Base-by-base conservation (phyloP, 2,329 filamentous ascomycete genomes). In the Botrytis tulipae region DNA sequence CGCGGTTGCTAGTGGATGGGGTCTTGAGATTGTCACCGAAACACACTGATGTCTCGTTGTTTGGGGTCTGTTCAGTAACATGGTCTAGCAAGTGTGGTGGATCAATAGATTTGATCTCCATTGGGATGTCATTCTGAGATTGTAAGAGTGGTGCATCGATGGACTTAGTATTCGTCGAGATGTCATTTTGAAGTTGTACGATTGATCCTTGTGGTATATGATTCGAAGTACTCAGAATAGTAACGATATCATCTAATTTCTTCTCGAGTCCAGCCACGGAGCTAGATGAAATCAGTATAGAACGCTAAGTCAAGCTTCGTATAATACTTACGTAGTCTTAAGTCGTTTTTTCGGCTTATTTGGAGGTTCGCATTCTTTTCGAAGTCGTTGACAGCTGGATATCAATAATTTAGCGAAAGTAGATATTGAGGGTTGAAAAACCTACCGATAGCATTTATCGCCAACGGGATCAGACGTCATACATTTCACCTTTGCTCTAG, bases 171-270 rank as follows among this genome's bases (percentile, higher is more conserved):
- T 65, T 14, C 3, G 9, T 32, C 8, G n/a, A 16, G 29, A 44
- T n/a, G 7, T 18, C 22, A 66, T 14, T 7, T 8, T 63, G 71
- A 29, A 1, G 25, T 51, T 40, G 40, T 35, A 35, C 9, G n/a
- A 29, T 37, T 29, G 44, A 44, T 57, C 29, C 70, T 54, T 37
- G 32, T 35, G 61, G 46, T 51, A 54, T 8, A 6, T 67, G 42
- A 35, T 72, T 73, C 6, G 63, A 48, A 20, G 48, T 51, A 35
- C 37, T 72, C 5, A 76, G 57, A 40, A 76, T 73, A 25, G 42
- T 73, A n/a, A 75, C 74, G 20, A 76, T 70, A 46, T 54, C 73
- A 60, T 76, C 73, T 32, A 76, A 51, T 57, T 76, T 76, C 46
- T 69, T 73, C 71, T 76, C 74, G 25, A 76, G 46, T 57, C 70